These are phyloP conservation scores for Euphorbia schlechtendalii DNA, from an alignment of 441 rosid genomes.

Conservation along the genomic window DNA sequence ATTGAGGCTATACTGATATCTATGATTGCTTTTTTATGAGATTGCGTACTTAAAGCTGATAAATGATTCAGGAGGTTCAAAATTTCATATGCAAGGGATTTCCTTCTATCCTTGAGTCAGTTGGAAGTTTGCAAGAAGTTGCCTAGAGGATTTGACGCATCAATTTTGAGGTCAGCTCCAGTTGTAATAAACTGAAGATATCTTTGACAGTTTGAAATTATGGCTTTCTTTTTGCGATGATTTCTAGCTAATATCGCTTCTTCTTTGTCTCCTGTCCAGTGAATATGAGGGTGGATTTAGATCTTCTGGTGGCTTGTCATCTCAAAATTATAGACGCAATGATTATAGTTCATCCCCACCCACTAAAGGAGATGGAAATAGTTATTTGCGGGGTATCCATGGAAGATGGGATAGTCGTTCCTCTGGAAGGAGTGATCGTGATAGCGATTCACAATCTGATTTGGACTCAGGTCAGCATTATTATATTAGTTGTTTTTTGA, in stretches of 20 bases:
- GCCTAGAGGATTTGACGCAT: conserved; percentile 53
- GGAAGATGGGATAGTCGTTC: conserved; percentile 93
- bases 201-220: background rate
- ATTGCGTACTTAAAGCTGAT: conserved; percentile 9
- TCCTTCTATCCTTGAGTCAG: conserved; percentile 63
- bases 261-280: conserved; percentile 25
- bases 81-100: conserved; percentile 58
- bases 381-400: conserved; percentile 46
- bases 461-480: conserved; percentile 57
- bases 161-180: conserved; percentile 50
- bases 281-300: conserved; percentile 59
- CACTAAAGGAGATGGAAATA: conserved; percentile 62
- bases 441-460: conserved; percentile 71
- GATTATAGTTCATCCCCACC: conserved; percentile 95
- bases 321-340: conserved; percentile 52
- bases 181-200: background rate
- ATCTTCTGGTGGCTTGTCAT: conserved; percentile 45
- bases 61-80: conserved; percentile 49
- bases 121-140: conserved; percentile 67
- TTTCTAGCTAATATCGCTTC: conserved; percentile 17
- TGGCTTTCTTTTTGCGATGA: background rate
- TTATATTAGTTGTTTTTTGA: conserved; percentile 11
- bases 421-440: conserved; percentile 72
- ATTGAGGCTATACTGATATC: background rate
- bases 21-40: conserved; percentile 6